Evolutionary conservation across 768 basidiomycete species (phyloP), one percentile per base, ranked within the genome.

Genomic region (Panaeolus papilionaceus): DNA sequence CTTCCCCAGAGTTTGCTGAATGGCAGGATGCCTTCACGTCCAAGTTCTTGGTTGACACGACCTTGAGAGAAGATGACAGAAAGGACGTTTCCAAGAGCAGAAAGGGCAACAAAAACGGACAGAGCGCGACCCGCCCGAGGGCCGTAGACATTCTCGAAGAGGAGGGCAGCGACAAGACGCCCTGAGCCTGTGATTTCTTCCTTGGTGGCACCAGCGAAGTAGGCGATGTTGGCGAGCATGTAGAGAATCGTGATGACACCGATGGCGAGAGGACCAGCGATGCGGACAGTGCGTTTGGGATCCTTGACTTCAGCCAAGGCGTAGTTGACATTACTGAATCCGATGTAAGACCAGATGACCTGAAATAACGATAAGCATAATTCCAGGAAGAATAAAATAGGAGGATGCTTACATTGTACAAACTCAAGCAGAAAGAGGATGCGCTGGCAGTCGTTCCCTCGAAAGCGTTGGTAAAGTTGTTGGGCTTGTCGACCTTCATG

Each of bases 261-360:
- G 66, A 92, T 83, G 0, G 89, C 89, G 1, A 89, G 75, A 4
- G 91, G 89, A 2, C 86, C 89, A 0, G 91, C 90, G n/a, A 84
- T 80, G 66, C 84, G 85, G 71, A 93, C 79, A 0, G 90, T 92
- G 23, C 85, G 82, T 6, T 84, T 77, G 0, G 91, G 92, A 67
- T 92, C 81, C 58, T 83, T 83, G 10, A 90, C 82, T 67, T 92
- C 90, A 1, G 85, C 84, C 12, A 92, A 79, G 0, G 86, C 88
- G 70, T 91, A 92, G 73, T 92, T 91, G 38, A 85, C 88, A 69
- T 89, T 90, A 38, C 84, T 86, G 74, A 88, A 92, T 0, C 91
- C 91, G 42, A 83, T 80, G 72, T 84, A 90, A 2, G 81, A 81
- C 79, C 79, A 79, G 42, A 81, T 68, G 77, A 86, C 87, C 85